Base-by-base conservation (phyloP, 129 eudicot genomes). In the Centella asiatica region DNA sequence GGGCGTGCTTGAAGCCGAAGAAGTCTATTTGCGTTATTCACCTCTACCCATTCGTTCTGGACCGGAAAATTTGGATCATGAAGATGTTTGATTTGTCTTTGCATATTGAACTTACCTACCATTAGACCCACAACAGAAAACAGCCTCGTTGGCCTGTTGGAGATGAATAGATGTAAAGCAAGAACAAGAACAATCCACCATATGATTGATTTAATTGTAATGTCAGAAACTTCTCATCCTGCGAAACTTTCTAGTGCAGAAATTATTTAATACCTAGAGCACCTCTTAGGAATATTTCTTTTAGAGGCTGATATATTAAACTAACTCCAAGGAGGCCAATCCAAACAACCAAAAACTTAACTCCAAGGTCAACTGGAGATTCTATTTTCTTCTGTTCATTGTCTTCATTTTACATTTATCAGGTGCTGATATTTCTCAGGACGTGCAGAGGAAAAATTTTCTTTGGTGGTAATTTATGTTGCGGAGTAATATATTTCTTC, bases 1-100 rank as follows among this genome's bases (percentile, higher is more conserved):
- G 2, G 49, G 55, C 59, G 23, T 57, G 60, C 72, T 57, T 44
- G 66, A 79, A 56, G 52, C 75, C 19, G 71, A 67, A 44, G 76
- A 57, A 45, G 59, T 52, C 28, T 45, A 62, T 23, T 52, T 75
- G 71, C 72, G 73, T 2, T 72, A 72, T 72, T 79, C 83, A 10
- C 73, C 76, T 59, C 54, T 76, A 13, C 52, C 74, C 6, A n/a
- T 23, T 45, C 24, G 27, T 22, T 18, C 53, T 4, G 62, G 5
- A 52, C 18, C 32, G 54, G 28, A 32, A 36, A 52, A 14, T 15
- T 20, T 1, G 33, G 31, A 57, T 13, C 69, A 22, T 29, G 34
- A 62, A 70, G 47, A 12, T 70, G 25, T 61, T 50, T 42, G 48
- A 48, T 51, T 53, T 40, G 20, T 24, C 51, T 42, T 58, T 29